phyloP scores from a whole-genome alignment of 352 stramenopile genomes.

The Pythium coloratum region DNA sequence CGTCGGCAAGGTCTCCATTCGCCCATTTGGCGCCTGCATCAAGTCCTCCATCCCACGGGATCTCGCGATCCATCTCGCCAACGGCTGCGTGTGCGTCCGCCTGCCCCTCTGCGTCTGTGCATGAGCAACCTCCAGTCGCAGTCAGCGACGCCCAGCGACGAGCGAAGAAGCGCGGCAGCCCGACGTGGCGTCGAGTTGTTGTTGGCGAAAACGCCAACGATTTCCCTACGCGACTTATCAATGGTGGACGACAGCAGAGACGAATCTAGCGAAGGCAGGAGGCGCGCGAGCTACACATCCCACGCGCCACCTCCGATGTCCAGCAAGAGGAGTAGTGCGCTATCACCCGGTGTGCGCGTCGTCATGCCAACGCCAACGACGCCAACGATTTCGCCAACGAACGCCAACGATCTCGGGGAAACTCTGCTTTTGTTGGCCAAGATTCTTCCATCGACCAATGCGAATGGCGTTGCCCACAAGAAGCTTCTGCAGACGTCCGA shows the following conservation, averaged over 20 bases:
- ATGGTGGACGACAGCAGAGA: background rate
- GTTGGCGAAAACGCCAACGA: conserved; percentile 1
- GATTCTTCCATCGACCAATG: conserved; percentile 19
- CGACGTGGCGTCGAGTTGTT: background rate
- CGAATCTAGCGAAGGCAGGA: background rate
- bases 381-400: background rate
- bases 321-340: background rate
- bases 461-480: background rate
- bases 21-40: conserved; percentile 6
- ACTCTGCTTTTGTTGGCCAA: conserved; percentile 44
- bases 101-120: background rate
- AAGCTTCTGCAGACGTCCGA: background rate
- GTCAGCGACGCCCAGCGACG: background rate
- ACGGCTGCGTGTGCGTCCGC: background rate
- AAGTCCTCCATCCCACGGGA: background rate
- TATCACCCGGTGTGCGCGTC: background rate
- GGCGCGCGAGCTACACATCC: background rate
- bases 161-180: background rate
- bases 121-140: background rate
- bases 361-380: conserved; percentile 2
- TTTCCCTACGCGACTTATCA: background rate
- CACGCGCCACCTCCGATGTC: background rate
- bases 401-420: conserved; percentile 46
- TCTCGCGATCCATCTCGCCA: background rate
- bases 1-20: background rate